phyloP scores from a whole-genome alignment of 768 basidiomycete species.

The Cyclocybe cylindracea region DNA sequence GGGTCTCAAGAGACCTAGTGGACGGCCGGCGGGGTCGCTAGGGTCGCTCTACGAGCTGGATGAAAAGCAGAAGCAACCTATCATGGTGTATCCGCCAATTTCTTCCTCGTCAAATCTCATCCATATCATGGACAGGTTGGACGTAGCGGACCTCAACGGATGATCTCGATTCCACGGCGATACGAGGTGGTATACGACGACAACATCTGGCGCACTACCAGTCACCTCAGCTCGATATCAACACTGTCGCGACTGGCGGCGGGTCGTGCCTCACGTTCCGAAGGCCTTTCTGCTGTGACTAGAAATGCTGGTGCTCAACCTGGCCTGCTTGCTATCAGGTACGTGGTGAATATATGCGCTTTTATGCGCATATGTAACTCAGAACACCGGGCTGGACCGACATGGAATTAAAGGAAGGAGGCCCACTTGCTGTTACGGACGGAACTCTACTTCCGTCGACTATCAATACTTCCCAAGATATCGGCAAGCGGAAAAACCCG shows the following conservation, averaged over 20 bases:
- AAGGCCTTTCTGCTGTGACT: slow-evolving; percentile 92
- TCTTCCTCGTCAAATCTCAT: neutral
- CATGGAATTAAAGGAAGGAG: slow-evolving; percentile 61
- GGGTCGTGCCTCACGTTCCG: slow-evolving; percentile 87
- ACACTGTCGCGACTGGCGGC: slow-evolving; percentile 94
- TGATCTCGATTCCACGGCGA: slow-evolving; percentile 87
- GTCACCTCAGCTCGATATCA: slow-evolving; percentile 92
- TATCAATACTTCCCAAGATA: slow-evolving; percentile 92
- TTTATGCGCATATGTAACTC: neutral
- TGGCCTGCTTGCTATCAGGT: slow-evolving; percentile 90
- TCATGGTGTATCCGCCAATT: slow-evolving; percentile 65
- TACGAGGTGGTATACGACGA: slow-evolving; percentile 93
- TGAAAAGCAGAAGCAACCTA: slow-evolving; percentile 61
- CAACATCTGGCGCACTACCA: slow-evolving; percentile 90
- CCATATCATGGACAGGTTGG: slow-evolving; percentile 52
- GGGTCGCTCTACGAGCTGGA: slow-evolving; percentile 95
- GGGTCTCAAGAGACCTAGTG: slow-evolving; percentile 88
- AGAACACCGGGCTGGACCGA: neutral
- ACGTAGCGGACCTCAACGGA: slow-evolving; percentile 98
- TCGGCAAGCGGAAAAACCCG: slow-evolving; percentile 87
- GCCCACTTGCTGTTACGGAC: slow-evolving; percentile 89
- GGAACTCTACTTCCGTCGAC: slow-evolving; percentile 88
- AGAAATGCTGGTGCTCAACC: slow-evolving; percentile 94
- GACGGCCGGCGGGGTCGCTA: slow-evolving; percentile 96
- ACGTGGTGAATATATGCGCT: slow-evolving; percentile 18